A percentile compares a stretch with the other conserved stretches of the same genome.
These are phyloP conservation scores for Nitzschia sp. DNA, from an alignment of 108 stramenopile species.

Conservation along the genomic window DNA sequence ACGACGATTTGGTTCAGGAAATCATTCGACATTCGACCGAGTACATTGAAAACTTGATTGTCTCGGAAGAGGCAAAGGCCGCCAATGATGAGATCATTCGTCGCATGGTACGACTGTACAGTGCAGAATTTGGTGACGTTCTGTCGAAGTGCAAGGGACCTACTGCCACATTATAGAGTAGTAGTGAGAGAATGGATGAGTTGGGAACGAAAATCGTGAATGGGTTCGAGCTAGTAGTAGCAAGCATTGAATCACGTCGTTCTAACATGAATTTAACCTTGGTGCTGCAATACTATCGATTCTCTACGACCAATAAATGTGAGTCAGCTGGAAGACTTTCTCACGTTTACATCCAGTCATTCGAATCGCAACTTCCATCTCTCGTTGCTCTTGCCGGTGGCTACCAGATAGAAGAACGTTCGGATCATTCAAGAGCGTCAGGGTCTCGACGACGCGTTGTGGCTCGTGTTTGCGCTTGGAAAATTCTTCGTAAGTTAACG, in stretches of 20 bases:
- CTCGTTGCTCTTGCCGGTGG: slow-evolving; percentile 20
- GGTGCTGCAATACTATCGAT: background rate
- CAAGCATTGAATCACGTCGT: no score
- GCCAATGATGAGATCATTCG: no score
- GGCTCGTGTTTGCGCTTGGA: slow-evolving; percentile 2
- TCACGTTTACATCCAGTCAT: slow-evolving; percentile 38
- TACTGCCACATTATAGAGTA: no score
- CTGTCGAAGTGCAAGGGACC: no score
- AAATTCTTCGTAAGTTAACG: slow-evolving; percentile 25
- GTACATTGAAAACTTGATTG: slow-evolving; percentile 45
- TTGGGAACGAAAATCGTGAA: no score
- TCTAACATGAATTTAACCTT: no score
- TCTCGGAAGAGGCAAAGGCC: slow-evolving; percentile 20
- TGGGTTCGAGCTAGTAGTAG: no score
- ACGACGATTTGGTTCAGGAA: slow-evolving; percentile 41
- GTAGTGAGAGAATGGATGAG: no score
- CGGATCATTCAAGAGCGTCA: slow-evolving; percentile 50
- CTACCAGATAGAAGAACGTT: slow-evolving; percentile 11
- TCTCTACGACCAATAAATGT: slow-evolving; percentile 64
- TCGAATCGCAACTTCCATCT: slow-evolving; percentile 54
- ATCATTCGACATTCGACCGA: slow-evolving; percentile 49
- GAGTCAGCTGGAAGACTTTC: slow-evolving; percentile 42
- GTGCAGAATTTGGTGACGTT: no score
- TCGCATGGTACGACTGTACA: no score
- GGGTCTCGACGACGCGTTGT: slow-evolving; percentile 29